A percentile compares a stretch with the other conserved stretches of the same genome.
These are phyloP conservation scores for Fragaria iinumae DNA, from an alignment of 306 rosid species.

Conservation along the genomic window DNA sequence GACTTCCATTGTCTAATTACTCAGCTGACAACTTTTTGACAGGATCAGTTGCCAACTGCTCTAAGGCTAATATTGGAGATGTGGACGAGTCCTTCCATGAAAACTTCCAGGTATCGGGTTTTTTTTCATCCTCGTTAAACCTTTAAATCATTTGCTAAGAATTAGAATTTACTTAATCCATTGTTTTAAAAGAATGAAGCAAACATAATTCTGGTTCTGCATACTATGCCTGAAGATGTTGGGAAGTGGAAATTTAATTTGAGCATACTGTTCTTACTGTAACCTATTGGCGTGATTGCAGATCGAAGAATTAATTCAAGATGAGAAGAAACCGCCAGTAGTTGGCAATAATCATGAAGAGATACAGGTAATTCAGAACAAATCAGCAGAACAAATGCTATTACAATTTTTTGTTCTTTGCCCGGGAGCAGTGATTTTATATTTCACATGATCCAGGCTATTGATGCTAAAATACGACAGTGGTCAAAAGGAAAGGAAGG, in stretches of 20 bases:
- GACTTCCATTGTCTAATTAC: slow-evolving; percentile 3
- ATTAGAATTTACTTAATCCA: background rate
- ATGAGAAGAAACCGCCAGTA: slow-evolving; percentile 41
- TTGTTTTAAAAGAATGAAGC: background rate
- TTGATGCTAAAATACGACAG: slow-evolving; percentile 67
- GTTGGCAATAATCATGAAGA: slow-evolving; percentile 40
- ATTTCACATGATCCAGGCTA: slow-evolving; percentile 45
- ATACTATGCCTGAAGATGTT: background rate
- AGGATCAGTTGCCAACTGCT: slow-evolving; percentile 39
- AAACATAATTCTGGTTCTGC: background rate
- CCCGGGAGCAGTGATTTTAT: background rate
- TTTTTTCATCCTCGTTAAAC: background rate
- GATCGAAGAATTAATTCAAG: slow-evolving; percentile 60
- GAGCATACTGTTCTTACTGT: background rate
- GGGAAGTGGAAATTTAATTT: background rate
- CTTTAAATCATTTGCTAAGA: background rate
- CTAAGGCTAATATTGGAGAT: slow-evolving; percentile 38
- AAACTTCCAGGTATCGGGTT: slow-evolving; percentile 55
- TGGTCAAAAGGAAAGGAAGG: slow-evolving; percentile 95
- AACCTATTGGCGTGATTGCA: slow-evolving; percentile 27
- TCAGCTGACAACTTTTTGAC: slow-evolving; percentile 29
- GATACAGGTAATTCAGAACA: slow-evolving; percentile 48
- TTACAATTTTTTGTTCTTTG: background rate
- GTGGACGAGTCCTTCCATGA: slow-evolving; percentile 51
- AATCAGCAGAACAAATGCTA: background rate